Evolutionary conservation across 495 filamentous ascomycete genomes (phyloP).

Genomic region (Lasiosphaeriaceae sp.): DNA sequence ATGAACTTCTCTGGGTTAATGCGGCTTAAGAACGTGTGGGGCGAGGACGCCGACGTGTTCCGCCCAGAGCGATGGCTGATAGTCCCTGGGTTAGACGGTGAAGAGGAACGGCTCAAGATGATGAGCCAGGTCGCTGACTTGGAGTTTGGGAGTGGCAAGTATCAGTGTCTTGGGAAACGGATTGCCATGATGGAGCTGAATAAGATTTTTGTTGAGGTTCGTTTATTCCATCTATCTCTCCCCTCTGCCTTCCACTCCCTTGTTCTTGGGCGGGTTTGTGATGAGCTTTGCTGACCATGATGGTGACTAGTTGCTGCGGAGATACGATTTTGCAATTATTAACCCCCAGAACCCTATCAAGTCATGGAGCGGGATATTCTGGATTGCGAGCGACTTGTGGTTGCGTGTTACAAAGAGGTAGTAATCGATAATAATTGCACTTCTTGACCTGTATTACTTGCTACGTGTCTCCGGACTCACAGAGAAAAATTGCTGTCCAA

Average conservation of each 20-base stretch:
- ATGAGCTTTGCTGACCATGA: background rate
- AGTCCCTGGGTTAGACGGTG: constrained; percentile 18
- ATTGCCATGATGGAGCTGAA: constrained; percentile 44
- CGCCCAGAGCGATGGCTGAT: constrained; percentile 54
- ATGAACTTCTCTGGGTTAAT: constrained; percentile 21
- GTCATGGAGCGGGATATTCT: constrained; percentile 8
- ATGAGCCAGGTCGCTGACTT: constrained; percentile 31
- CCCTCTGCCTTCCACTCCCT: no score
- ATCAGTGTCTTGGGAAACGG: constrained; percentile 35
- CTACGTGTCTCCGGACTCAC: no score
- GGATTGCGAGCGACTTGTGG: constrained; percentile 9
- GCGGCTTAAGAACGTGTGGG: constrained; percentile 31
- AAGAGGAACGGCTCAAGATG: constrained; percentile 17
- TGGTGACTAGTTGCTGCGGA: background rate
- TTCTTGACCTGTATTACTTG: no score
- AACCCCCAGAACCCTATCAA: constrained; percentile 39
- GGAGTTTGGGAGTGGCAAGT: constrained; percentile 37
- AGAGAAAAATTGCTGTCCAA: no score
- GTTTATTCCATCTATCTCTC: constrained; percentile 7
- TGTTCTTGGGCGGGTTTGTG: no score
- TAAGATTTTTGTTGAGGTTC: constrained; percentile 53
- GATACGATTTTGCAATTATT: constrained; percentile 35
- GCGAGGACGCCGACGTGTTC: constrained; percentile 41
- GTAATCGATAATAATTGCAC: no score
- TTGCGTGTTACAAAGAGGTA: constrained; percentile 11